phyloP scores from a whole-genome alignment of 495 filamentous ascomycete species.

The Hypoxylon lienhwacheense region DNA sequence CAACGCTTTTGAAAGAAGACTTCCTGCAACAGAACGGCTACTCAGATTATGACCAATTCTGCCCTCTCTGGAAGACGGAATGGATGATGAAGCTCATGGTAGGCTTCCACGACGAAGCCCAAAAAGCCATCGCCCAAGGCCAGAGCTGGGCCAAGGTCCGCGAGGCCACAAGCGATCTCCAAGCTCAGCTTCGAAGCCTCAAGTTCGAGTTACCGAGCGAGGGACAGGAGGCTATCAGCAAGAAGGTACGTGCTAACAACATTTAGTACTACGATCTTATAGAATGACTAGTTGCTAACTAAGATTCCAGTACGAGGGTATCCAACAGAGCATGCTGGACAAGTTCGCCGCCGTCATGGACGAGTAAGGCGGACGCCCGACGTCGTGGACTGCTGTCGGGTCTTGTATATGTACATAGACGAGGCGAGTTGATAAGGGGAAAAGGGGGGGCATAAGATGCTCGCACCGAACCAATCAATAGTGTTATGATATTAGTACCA shows the following conservation, averaged over 20 bases:
- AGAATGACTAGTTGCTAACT: slow-evolving; percentile 11
- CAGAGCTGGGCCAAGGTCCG: slow-evolving; percentile 89
- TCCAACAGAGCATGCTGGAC: slow-evolving; percentile 88
- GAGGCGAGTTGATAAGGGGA: too few species aligned
- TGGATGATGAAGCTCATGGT: slow-evolving; percentile 99
- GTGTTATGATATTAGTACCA: too few species aligned
- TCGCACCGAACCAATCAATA: too few species aligned
- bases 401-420: too few species aligned
- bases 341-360: slow-evolving; percentile 93
- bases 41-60: slow-evolving; percentile 98
- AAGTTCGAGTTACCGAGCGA: slow-evolving; percentile 93
- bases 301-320: slow-evolving; percentile 73
- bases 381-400: too few species aligned
- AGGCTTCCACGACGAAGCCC: slow-evolving; percentile 94
- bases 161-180: slow-evolving; percentile 85
- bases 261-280: background rate
- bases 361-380: slow-evolving; percentile 61
- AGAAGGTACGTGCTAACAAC: slow-evolving; percentile 62
- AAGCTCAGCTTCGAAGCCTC: slow-evolving; percentile 79
- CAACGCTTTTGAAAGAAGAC: slow-evolving; percentile 92
- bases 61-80: slow-evolving; percentile 98
- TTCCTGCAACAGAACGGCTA: slow-evolving; percentile 99
- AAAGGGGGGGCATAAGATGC: too few species aligned
- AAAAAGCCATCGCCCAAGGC: slow-evolving; percentile 90
- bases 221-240: slow-evolving; percentile 69